These are phyloP conservation scores for Microbotryum silenes-acaulis DNA, from an alignment of 1,284 basidiomycete species.

Conservation along the genomic window DNA sequence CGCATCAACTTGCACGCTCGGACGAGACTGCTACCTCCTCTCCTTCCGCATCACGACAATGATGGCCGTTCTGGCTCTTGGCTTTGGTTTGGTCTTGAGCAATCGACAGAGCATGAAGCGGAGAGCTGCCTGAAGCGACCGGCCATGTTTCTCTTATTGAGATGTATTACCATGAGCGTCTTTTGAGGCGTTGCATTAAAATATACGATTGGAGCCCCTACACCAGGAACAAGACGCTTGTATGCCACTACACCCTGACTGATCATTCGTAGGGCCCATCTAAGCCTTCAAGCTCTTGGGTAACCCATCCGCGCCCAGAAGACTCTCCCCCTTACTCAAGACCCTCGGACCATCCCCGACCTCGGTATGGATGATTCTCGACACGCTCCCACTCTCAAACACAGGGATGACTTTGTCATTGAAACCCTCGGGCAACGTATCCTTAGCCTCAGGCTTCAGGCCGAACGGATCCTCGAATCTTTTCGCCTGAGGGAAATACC, in stretches of 20 bases:
- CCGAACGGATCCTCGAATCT: conserved; percentile 67
- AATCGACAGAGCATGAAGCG: conserved; percentile 10
- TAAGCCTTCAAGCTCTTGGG: conserved; percentile 39
- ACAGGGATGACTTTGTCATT: conserved; percentile 63
- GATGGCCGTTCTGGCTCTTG: conserved; percentile 9
- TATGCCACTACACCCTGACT: neutral
- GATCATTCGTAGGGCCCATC: no score
- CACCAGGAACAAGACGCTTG: neutral
- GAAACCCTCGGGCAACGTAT: conserved; percentile 60
- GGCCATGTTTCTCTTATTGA: no score
- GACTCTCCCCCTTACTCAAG: conserved; percentile 39
- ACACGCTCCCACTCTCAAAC: conserved; percentile 68
- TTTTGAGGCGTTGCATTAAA: no score
- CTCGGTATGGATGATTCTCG: conserved; percentile 77
- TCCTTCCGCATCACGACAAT: conserved; percentile 20
- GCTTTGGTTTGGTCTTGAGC: conserved; percentile 2
- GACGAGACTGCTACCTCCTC: conserved; percentile 13
- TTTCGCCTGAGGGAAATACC: conserved; percentile 73
- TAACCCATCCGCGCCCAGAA: conserved; percentile 42
- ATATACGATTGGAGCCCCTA: no score
- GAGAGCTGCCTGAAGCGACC: conserved; percentile 2
- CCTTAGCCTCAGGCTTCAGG: conserved; percentile 44
- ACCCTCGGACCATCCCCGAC: conserved; percentile 81
- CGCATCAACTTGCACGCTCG: conserved; percentile 5
- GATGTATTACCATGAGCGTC: no score